Evolutionary conservation across 768 basidiomycete species (phyloP).

Genomic region (Myochromella boudieri): DNA sequence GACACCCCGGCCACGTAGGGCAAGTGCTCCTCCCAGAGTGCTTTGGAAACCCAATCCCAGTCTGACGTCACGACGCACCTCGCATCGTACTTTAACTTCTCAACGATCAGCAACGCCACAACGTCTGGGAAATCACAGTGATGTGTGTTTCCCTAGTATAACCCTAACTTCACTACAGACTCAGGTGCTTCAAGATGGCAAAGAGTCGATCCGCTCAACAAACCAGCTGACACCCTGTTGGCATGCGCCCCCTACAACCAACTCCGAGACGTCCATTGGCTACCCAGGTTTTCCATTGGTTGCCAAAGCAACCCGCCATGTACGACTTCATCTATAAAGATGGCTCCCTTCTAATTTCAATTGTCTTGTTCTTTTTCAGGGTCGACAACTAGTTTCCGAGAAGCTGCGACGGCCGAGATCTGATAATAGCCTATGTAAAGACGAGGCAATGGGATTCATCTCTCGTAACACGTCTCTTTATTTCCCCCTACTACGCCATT

Average conservation of each 20-base stretch:
- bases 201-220: not conserved
- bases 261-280: no score
- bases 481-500: conserved; percentile 8
- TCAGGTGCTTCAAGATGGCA: not conserved
- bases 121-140: no score
- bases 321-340: no score
- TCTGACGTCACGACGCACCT: not conserved
- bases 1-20: conserved; percentile 34
- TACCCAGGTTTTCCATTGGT: no score
- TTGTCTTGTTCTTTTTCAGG: conserved; percentile 1
- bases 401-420: conserved; percentile 6
- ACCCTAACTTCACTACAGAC: not conserved
- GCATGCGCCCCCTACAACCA: not conserved
- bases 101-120: no score
- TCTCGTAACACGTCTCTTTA: not conserved
- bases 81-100: no score
- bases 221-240: not conserved
- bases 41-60: conserved; percentile 13
- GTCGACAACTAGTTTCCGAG: not conserved
- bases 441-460: not conserved
- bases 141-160: no score
- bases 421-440: conserved; percentile 7
- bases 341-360: no score
- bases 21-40: conserved; percentile 28
- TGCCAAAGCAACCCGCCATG: conserved; percentile 3